These are phyloP conservation scores for Ustilago nuda DNA, from an alignment of 1,284 basidiomycete genomes.

Conservation along the genomic window DNA sequence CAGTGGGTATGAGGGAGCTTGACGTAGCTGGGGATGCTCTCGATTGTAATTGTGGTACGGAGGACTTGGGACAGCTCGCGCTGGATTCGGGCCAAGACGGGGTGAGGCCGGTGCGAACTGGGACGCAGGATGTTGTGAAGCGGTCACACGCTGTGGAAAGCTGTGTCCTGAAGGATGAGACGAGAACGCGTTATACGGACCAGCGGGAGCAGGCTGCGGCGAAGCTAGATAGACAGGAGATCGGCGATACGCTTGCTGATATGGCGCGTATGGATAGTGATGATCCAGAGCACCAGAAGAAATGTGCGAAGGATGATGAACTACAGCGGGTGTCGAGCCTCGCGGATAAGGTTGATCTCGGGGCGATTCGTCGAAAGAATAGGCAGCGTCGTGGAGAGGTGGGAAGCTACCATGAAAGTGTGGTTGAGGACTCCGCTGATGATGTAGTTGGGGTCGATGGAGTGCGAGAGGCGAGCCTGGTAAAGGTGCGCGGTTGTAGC, in stretches of 20 bases:
- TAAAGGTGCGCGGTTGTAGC: conserved; percentile 2
- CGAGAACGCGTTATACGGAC: not conserved
- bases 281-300: conserved; percentile 1
- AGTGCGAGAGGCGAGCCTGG: conserved; percentile 25
- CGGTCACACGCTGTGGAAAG: conserved; percentile 1
- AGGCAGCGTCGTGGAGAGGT: not conserved
- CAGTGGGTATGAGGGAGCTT: conserved; percentile 26
- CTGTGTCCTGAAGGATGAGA: not conserved
- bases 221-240: not conserved
- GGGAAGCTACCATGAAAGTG: conserved; percentile 5
- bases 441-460: conserved; percentile 11
- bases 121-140: not conserved
- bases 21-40: conserved; percentile 33
- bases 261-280: not conserved
- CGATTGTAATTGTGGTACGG: not conserved
- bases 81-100: not conserved
- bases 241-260: conserved; percentile 9
- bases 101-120: conserved; percentile 3
- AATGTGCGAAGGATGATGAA: conserved; percentile 3
- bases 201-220: not conserved
- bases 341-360: conserved; percentile 6
- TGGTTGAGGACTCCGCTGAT: conserved; percentile 15
- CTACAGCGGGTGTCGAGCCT: conserved; percentile 21
- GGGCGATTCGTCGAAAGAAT: not conserved
- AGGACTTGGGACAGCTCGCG: not conserved